Conservation (phyloP, 331 rosid species). For the Saraca asoca region DNA sequence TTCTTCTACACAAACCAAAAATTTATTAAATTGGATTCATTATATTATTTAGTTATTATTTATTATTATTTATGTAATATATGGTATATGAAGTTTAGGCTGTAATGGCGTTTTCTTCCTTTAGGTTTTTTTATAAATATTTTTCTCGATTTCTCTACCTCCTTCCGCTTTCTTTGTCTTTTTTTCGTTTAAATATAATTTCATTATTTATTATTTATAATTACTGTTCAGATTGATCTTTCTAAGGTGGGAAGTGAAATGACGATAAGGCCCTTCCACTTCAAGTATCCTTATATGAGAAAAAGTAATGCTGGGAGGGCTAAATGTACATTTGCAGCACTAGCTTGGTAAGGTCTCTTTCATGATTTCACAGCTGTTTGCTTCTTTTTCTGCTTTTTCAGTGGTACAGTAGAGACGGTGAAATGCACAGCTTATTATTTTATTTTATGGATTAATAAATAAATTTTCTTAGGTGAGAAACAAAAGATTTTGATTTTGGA, state of each 20-base stretch:
- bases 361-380: slow-evolving; percentile 16
- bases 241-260: not conserved
- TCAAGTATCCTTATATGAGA: too few relatives aligned
- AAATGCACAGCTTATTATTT: not conserved
- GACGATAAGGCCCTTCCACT: not conserved
- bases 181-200: slow-evolving; percentile 4
- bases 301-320: not conserved
- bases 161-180: slow-evolving; percentile 38
- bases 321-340: slow-evolving; percentile 30
- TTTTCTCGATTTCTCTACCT: slow-evolving; percentile 46
- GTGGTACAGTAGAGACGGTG: not conserved
- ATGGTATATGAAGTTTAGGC: slow-evolving; percentile 9
- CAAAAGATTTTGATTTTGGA: slow-evolving; percentile 13
- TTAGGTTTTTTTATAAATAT: not conserved
- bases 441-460: slow-evolving; percentile 12
- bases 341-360: slow-evolving; percentile 37
- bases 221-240: too few relatives aligned
- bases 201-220: not conserved
- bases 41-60: too few relatives aligned
- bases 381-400: slow-evolving; percentile 11
- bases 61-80: not conserved
- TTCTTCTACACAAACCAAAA: slow-evolving; percentile 36
- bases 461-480: slow-evolving; percentile 6
- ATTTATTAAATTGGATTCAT: slow-evolving; percentile 29
- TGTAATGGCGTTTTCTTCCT: slow-evolving; percentile 22